Evolutionary conservation across 2,329 filamentous ascomycete species (phyloP).

Genomic region (Phaeosphaeria sp.): DNA sequence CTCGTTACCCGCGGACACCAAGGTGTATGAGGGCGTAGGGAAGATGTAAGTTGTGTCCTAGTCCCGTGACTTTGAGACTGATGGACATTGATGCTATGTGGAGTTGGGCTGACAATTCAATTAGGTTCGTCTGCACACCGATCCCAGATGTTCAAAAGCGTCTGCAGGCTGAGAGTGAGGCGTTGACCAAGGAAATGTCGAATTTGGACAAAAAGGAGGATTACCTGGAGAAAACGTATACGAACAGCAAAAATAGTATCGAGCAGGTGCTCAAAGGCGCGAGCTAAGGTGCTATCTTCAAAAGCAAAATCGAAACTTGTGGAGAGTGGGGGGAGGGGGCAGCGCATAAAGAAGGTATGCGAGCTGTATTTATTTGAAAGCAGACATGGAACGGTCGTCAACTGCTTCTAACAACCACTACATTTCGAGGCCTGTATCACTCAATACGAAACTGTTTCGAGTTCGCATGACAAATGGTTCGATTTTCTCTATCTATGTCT

Average conservation of each 20-base stretch:
- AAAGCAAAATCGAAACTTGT: too few relatives aligned
- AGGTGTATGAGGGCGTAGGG: conserved; percentile 91
- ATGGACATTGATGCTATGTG: background rate
- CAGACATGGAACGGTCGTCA: too few relatives aligned
- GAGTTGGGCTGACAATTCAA: background rate
- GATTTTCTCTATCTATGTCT: background rate
- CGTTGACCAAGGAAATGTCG: conserved; percentile 77
- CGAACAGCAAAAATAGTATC: conserved; percentile 91
- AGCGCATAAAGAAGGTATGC: background rate
- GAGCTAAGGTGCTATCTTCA: conserved; percentile 8
- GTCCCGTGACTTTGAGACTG: background rate
- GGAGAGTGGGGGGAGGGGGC: too few relatives aligned
- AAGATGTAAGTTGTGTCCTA: conserved; percentile 74
- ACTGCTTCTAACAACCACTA: too few relatives aligned
- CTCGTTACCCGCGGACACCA: conserved; percentile 75
- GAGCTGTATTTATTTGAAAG: background rate
- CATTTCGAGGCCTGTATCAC: too few relatives aligned
- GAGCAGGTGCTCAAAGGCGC: conserved; percentile 77
- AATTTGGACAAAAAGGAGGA: conserved; percentile 86
- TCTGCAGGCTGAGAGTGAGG: conserved; percentile 74
- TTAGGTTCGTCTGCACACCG: conserved; percentile 85
- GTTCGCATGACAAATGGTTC: background rate
- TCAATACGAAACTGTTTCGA: background rate
- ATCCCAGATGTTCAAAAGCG: conserved; percentile 76
- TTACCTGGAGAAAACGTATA: conserved; percentile 92